Evolutionary conservation across 495 filamentous ascomycete species (phyloP).

Genomic region (Aspergillus incahuasiensis): DNA sequence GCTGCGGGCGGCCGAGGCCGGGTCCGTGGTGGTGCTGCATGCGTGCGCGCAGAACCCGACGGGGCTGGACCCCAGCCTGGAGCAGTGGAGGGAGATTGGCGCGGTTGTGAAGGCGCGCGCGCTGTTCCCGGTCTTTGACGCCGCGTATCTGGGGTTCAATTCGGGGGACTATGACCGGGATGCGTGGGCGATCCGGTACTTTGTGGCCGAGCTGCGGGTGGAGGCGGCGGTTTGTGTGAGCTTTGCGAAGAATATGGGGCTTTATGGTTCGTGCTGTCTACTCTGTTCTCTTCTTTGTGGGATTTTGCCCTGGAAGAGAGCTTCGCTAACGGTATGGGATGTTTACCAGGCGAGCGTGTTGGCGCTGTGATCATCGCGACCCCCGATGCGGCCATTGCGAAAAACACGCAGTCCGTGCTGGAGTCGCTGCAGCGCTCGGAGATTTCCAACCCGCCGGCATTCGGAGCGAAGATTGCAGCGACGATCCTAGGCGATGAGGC

Average conservation of each 20-base stretch:
- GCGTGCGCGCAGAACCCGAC: slow-evolving; percentile 47
- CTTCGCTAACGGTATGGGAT: neutral
- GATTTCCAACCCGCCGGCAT: slow-evolving; percentile 38
- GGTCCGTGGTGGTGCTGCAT: slow-evolving; percentile 38
- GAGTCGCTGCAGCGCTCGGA: slow-evolving; percentile 35
- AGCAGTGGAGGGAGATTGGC: slow-evolving; percentile 41
- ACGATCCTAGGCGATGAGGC: slow-evolving; percentile 24
- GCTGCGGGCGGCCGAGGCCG: slow-evolving; percentile 17
- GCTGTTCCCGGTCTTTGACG: slow-evolving; percentile 42
- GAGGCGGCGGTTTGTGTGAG: slow-evolving; percentile 33
- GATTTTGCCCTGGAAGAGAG: too few species aligned
- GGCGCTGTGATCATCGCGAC: neutral
- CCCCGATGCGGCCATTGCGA: slow-evolving; percentile 25
- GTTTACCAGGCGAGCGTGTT: neutral
- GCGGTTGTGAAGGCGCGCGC: slow-evolving; percentile 23
- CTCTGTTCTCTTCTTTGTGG: neutral
- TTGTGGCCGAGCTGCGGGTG: slow-evolving; percentile 24
- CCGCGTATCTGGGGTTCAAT: slow-evolving; percentile 42
- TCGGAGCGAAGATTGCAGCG: slow-evolving; percentile 36
- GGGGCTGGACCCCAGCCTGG: slow-evolving; percentile 35
- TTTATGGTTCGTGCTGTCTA: slow-evolving; percentile 30
- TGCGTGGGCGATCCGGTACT: slow-evolving; percentile 39
- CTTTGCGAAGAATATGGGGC: slow-evolving; percentile 47
- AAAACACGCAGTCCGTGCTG: slow-evolving; percentile 25
- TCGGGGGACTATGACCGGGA: slow-evolving; percentile 39